Evolutionary conservation across 1,284 basidiomycete species (phyloP), one percentile per base, ranked within the genome.

Genomic region (Rhodotorula sp.): DNA sequence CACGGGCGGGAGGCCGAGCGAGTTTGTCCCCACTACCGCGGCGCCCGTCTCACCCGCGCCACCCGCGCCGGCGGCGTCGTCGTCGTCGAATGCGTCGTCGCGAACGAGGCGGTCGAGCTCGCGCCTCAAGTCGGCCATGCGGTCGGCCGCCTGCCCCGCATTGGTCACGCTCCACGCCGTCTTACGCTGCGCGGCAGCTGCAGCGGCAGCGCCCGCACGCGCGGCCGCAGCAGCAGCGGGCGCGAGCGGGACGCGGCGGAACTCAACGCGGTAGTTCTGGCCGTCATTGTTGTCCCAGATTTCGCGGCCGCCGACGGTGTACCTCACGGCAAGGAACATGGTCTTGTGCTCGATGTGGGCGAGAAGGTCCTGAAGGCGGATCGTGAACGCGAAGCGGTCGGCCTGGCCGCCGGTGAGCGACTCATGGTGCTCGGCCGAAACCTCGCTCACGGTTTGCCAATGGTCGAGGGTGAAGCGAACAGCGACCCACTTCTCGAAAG

Each of bases 401-500:
- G 88, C 87, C 48, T 80, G 83, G 62, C 84, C 85, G n/a, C 82
- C 82, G 7, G 66, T 54, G 29, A 89, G 81, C 36, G 89, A 88
- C 76, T 90, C 88, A 63, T 87, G 82, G 81, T 92, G 90, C 57
- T 87, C 88, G 36, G 89, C 94, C 1, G 89, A 88, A 59, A 97
- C 91, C 82, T 98, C 95, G 80, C 90, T 93, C 69, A 92, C 95
- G 50, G 95, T 98, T 82, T 94, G 91, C 95, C 96, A 98, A 79
- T 86, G 86, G 81, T 98, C 95, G 77, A 95, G 87, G 3, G 95
- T 97, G 83, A 97, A 98, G 53, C 95, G 88, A 34, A 93, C 88
- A 17, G 89, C 90, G 68, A 97, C 86, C 85, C 88, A 89, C 83
- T 97, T 97, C 78, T 91, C 86, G 82, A 89, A 97, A 6, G 92